These are phyloP conservation scores for Backusella australiensis DNA, from an alignment of 192 early-diverging fungal species.

Conservation along the genomic window DNA sequence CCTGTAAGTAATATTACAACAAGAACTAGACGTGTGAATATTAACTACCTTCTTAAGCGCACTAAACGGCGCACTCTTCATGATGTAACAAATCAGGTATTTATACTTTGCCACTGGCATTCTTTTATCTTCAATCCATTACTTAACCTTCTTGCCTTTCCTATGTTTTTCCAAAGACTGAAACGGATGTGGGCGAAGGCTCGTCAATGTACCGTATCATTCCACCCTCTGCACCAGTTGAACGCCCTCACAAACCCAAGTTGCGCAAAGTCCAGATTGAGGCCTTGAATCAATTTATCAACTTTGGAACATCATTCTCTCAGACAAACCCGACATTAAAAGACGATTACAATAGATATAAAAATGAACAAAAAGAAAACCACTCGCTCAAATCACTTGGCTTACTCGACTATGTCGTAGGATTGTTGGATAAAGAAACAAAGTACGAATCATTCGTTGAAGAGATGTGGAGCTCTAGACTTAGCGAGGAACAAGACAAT, in stretches of 20 bases:
- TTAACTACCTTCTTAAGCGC: slow-evolving; percentile 5
- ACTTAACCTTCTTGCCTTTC: slow-evolving; percentile 5
- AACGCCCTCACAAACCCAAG: background rate
- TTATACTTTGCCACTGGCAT: background rate
- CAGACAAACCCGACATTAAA: background rate
- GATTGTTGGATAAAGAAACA: too few species aligned
- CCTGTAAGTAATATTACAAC: slow-evolving; percentile 3
- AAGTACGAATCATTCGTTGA: too few species aligned
- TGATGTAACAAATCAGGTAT: slow-evolving; percentile 8
- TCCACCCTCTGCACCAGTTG: background rate
- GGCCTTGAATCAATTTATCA: background rate
- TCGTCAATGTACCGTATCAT: background rate
- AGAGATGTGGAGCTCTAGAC: too few species aligned
- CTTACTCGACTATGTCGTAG: too few species aligned
- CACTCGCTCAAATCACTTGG: too few species aligned
- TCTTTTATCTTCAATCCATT: background rate
- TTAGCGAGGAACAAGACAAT: too few species aligned
- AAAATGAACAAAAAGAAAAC: too few species aligned
- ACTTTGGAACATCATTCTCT: background rate
- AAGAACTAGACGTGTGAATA: background rate
- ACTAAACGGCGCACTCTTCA: background rate
- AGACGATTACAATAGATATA: too few species aligned
- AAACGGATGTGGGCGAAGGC: background rate
- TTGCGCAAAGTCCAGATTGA: background rate
- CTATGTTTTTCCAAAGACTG: background rate